phyloP scores from a whole-genome alignment of 495 filamentous ascomycete species.

The Neurospora hispaniola region DNA sequence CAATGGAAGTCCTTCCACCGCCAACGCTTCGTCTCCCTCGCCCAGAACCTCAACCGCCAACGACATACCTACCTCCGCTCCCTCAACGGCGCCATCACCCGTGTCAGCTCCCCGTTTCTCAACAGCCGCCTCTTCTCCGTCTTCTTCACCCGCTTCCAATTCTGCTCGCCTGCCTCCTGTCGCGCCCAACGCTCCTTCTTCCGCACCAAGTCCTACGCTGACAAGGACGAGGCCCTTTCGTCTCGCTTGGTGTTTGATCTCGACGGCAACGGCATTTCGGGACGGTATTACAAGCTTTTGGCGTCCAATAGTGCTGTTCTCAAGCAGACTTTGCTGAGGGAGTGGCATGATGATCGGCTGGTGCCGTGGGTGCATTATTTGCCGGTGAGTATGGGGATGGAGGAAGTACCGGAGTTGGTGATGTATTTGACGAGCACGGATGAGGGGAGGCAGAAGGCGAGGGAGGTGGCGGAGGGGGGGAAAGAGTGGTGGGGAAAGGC shows the following conservation, averaged over 20 bases:
- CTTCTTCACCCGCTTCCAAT: conserved; percentile 5
- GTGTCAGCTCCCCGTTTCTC: conserved; percentile 7
- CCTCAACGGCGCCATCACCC: not conserved
- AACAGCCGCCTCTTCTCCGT: conserved; percentile 8
- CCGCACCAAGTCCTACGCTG: conserved; percentile 9
- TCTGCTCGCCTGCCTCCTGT: not conserved
- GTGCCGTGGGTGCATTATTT: conserved; percentile 24
- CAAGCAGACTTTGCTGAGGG: conserved; percentile 40
- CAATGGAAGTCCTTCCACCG: conserved; percentile 35
- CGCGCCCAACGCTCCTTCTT: conserved; percentile 10
- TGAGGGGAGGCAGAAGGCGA: conserved; percentile 10
- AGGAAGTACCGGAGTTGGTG: conserved; percentile 17
- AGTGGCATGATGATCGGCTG: conserved; percentile 49
- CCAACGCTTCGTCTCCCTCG: conserved; percentile 35
- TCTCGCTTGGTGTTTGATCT: conserved; percentile 33
- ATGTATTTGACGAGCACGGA: conserved; percentile 29
- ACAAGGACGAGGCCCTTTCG: conserved; percentile 12
- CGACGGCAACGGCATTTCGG: conserved; percentile 46
- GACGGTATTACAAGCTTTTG: conserved; percentile 40
- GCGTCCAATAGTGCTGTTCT: conserved; percentile 30
- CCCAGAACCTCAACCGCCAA: conserved; percentile 21
- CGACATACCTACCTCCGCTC: conserved; percentile 10
- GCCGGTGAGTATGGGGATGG: conserved; percentile 11
- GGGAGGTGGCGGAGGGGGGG: conserved; percentile 39
- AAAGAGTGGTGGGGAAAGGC: conserved; percentile 56